Base-by-base conservation (phyloP, 495 filamentous ascomycete genomes). In the Podospora pseudocomata region DNA sequence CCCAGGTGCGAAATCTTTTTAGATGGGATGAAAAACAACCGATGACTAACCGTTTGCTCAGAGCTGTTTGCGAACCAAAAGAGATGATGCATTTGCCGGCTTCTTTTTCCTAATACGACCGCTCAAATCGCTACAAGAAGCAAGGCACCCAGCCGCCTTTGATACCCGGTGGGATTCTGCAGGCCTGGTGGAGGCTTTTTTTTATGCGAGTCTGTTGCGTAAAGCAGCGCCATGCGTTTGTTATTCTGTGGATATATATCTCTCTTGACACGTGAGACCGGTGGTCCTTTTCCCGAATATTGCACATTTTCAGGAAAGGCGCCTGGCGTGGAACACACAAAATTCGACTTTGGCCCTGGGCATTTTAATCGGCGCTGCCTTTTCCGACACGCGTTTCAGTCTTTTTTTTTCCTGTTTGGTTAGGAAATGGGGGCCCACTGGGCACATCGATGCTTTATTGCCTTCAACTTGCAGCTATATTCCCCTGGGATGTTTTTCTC, bases 1-100 rank as follows among this genome's bases (percentile, higher is more conserved):
- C 76, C 90, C 82, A 44, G 82, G 73, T 74, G 71, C 18, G 68
- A 18, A 19, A 6, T 15, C 19, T 5, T 23, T 13, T 34, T 20
- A 13, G 39, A 49, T 6, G 39, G 9, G 5, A 11, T 11, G 23
- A 27, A 20, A 13, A 23, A 32, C 5, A 34, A 53, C 27, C 4
- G 9, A 23, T 59, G 7, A 18, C 64, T 71, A 16, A 71, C 65
- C 1, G 18, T 26, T 20, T 18, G 4, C 0, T 58, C 11, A 75
- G 73, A 75, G 11, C 67, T 72, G 20, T 75, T 75, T 39, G 67
- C 65, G 6, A 2, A 68, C 18, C 39, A 49, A 49, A 49, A 49
- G 39, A 49, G 39, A 49, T 49, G 13, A 49, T 49, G 9, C 13
- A 16, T 49, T 11, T 11, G 39, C 39, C 4, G 39, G 9, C 9